Evolutionary conservation across 2,329 filamentous ascomycete genomes (phyloP), one percentile per base, ranked within the genome.

Genomic region (Fusarium virguliforme): DNA sequence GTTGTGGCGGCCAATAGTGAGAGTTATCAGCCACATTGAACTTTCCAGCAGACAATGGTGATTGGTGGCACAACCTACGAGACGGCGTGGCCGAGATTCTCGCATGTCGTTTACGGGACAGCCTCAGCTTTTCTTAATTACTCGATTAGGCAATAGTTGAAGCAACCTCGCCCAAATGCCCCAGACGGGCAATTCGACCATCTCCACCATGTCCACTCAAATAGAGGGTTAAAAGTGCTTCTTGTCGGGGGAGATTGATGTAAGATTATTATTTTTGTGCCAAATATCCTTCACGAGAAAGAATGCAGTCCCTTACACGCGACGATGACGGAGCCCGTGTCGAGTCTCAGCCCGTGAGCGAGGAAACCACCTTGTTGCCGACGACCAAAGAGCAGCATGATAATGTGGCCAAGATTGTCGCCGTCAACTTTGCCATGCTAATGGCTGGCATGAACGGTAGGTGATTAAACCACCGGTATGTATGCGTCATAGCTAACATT

Each of bases 361-460:
- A 46, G 24, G 13, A 46, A n/a, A 46, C 24, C 3, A 10, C 24
- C 4, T 2, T 46, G 2, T 28, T 46, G 0, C 13, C 41, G 4
- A 46, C 41, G 4, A 24, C 1, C 2, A 46, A 46, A 5, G 41
- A 28, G 41, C 6, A 28, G 1, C 24, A 13, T 10, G 9, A 28
- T 4, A 13, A 46, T 28, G 41, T 46, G 10, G 24, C 41, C 2
- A 46, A 53, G 46, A 30, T 60, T 34, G 1, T 60, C n/a, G 24
- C 34, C 32, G 30, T 35, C 3, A 60, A 60, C 3, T 38, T 22
- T 32, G 43, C 57, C 6, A n/a, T 60, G 34, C 3, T 60, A 2
- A 28, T 60, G 15, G 57, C 43, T 32, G 57, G 57, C 9, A 51
- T 60, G 57, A 60, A 60, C 2, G 57, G 57, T 41, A 3, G 10